phyloP scores from a whole-genome alignment of 1,284 basidiomycete species.

The Cystobasidiaceae sp. region DNA sequence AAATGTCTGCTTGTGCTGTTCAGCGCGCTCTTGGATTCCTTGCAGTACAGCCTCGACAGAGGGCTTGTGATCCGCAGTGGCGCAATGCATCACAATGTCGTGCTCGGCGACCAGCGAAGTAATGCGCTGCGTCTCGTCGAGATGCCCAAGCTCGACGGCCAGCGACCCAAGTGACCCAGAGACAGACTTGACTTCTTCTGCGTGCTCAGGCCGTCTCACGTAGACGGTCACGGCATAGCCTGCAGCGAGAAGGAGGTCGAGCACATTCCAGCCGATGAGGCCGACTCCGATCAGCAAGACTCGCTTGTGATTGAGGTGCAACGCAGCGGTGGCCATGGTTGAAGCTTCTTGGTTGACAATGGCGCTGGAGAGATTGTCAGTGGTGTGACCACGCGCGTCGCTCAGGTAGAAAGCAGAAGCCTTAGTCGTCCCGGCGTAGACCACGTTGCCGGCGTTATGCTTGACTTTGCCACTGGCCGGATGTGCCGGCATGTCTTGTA shows the following conservation, averaged over 20 bases:
- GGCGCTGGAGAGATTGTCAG: no score
- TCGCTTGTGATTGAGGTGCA: no score
- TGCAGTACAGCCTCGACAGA: constrained; percentile 6
- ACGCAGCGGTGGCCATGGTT: no score
- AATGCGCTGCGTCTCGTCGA: not conserved
- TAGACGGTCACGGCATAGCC: not conserved
- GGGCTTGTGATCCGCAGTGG: constrained; percentile 8
- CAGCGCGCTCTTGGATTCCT: constrained; percentile 7
- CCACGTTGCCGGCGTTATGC: no score
- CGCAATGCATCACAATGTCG: not conserved
- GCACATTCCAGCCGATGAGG: not conserved
- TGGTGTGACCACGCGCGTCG: no score
- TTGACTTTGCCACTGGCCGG: no score
- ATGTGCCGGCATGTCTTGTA: no score
- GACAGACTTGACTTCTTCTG: not conserved
- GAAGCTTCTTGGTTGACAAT: no score
- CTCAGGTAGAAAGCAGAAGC: no score
- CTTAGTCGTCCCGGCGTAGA: no score
- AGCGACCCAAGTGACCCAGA: not conserved
- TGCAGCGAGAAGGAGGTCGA: not conserved
- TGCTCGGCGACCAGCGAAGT: not conserved
- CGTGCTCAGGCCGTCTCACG: not conserved
- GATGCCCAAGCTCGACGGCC: not conserved
- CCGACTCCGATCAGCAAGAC: not conserved
- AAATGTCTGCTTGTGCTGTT: not conserved